Evolutionary conservation across 1,284 basidiomycete species (phyloP).

Genomic region (Cystobasidium slooffiae): DNA sequence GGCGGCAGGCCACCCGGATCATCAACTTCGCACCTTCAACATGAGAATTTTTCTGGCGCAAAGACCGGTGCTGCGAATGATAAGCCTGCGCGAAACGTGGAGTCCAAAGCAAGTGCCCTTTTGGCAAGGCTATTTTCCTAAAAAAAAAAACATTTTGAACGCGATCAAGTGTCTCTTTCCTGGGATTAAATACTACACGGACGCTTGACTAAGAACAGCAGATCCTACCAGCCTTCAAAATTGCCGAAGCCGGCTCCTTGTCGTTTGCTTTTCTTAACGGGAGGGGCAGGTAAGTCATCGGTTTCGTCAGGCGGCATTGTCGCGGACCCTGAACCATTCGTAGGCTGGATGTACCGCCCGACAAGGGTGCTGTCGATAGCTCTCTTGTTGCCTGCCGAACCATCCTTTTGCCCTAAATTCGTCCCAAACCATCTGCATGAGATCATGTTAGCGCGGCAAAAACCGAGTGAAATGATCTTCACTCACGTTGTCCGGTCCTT

Average conservation of each 20-base stretch:
- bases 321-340: slow-evolving; percentile 16
- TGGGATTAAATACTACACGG: no score
- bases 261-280: slow-evolving; percentile 67
- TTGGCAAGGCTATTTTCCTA: no score
- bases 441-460: not conserved
- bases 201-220: not conserved
- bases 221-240: slow-evolving; percentile 60
- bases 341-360: slow-evolving; percentile 58
- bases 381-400: not conserved
- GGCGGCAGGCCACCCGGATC: no score
- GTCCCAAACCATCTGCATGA: slow-evolving; percentile 52
- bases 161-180: no score
- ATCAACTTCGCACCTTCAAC: no score
- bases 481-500: slow-evolving; percentile 61
- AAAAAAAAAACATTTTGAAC: no score
- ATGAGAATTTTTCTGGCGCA: no score
- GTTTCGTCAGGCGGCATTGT: slow-evolving; percentile 49
- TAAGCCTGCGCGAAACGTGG: no score
- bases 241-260: slow-evolving; percentile 76
- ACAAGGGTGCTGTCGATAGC: slow-evolving; percentile 52
- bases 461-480: not conserved
- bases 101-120: no score
- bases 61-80: no score
- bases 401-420: slow-evolving; percentile 45
- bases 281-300: slow-evolving; percentile 60